Evolutionary conservation across 2,329 filamentous ascomycete genomes (phyloP).

Genomic region (Coccinonectria pachysandricola): DNA sequence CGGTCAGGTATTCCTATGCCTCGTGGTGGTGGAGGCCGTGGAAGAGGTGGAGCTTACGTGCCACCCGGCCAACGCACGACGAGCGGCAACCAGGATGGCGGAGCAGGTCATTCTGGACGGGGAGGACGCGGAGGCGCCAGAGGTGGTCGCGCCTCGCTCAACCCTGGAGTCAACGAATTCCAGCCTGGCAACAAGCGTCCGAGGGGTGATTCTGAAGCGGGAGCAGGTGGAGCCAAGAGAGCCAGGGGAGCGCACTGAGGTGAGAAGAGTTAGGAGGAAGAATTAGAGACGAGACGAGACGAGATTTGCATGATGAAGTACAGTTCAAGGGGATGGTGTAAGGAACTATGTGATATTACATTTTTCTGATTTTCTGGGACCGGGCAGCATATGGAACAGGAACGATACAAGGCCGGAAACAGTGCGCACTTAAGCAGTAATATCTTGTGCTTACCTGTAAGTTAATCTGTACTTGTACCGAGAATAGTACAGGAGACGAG

Average conservation of each 20-base stretch:
- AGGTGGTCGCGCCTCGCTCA: conserved; percentile 34
- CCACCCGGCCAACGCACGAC: conserved; percentile 27
- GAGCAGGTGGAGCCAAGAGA: conserved; percentile 32
- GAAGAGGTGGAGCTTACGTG: conserved; percentile 27
- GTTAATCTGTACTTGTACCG: no score
- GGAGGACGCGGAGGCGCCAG: conserved; percentile 32
- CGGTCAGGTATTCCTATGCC: conserved; percentile 32
- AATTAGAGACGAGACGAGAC: conserved; percentile 2
- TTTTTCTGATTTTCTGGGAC: conserved; percentile 5
- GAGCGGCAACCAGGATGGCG: conserved; percentile 27
- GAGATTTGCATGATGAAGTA: conserved; percentile 5
- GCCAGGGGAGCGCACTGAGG: conserved; percentile 30
- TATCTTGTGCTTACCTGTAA: no score
- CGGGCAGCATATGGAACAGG: no score
- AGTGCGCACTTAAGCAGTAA: no score
- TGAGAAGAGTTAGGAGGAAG: background rate
- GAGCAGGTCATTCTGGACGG: conserved; percentile 19
- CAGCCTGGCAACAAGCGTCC: conserved; percentile 48
- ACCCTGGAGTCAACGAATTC: conserved; percentile 43
- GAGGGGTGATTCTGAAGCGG: conserved; percentile 39
- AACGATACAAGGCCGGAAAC: no score
- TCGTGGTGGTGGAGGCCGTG: conserved; percentile 31
- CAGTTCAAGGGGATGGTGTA: conserved; percentile 14
- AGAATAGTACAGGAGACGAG: no score
- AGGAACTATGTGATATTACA: conserved; percentile 8